These are phyloP conservation scores for Saturnispora hagleri DNA, from an alignment of 805 yeast species.

Conservation along the genomic window DNA sequence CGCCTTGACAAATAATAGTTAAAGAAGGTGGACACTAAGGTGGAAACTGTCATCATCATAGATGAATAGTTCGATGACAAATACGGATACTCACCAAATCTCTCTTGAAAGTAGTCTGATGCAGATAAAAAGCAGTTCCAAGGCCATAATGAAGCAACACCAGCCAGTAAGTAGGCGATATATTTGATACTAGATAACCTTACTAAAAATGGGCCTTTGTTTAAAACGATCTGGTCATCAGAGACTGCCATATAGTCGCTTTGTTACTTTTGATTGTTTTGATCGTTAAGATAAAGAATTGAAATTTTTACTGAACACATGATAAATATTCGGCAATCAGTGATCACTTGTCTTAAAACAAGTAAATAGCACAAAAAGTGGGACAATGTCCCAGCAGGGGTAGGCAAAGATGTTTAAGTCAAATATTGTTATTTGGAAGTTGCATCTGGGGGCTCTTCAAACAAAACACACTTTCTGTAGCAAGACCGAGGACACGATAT, in stretches of 20 bases:
- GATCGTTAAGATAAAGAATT: neutral
- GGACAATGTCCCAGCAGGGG: neutral
- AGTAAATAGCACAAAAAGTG: neutral
- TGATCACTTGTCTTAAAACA: neutral
- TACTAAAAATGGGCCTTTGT: neutral
- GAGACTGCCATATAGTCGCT: neutral
- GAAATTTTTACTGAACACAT: neutral
- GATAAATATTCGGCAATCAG: neutral
- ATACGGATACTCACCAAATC: slow-evolving; percentile 43
- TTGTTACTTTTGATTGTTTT: neutral
- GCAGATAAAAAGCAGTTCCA: slow-evolving; percentile 92
- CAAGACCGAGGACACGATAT: neutral
- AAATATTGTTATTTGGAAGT: too few relatives aligned
- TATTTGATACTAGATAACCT: slow-evolving; percentile 31
- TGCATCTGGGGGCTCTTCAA: neutral
- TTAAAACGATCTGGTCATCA: slow-evolving; percentile 3
- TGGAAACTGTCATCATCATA: slow-evolving; percentile 82
- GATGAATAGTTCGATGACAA: slow-evolving; percentile 59
- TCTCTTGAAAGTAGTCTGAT: slow-evolving; percentile 62
- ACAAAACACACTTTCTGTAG: neutral
- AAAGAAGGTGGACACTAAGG: slow-evolving; percentile 51
- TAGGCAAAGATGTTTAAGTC: neutral
- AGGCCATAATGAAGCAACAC: slow-evolving; percentile 86
- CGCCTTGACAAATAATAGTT: slow-evolving; percentile 56
- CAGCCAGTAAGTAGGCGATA: slow-evolving; percentile 54